Base-by-base conservation (phyloP, 2,329 filamentous ascomycete species). In the Aciculosporium take region DNA sequence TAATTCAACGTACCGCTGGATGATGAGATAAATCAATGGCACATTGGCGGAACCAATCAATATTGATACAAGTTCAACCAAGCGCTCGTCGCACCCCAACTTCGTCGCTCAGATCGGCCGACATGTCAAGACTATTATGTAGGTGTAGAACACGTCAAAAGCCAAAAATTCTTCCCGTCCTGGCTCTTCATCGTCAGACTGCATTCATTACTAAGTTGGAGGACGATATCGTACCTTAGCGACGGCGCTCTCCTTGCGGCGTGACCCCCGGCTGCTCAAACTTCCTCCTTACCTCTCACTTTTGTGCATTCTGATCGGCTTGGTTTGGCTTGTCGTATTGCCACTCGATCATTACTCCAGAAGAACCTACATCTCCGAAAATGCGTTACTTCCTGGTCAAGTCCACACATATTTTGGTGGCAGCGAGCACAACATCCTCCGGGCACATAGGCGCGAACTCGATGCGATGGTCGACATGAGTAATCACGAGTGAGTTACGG, bases 371-470 rank as follows among this genome's bases (percentile, higher is more conserved):
- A 91, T 98, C 44, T 96, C 89, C 33, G 91, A 98, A 61, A 98
- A 98, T 59, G 91, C 91, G 9, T 76, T 98, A 27, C 69, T 98
- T 12, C 91, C 91, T 0, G 91, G 88, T 2, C 91, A 98, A 62
- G 91, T 96, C 7, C 89, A 96, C 64, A 94, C 91, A 1, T 98
- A 98, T 62, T 98, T 98, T 57, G 81, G 84, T 6, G 91, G 91
- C 15, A 94, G 86, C 60, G 91, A 98, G 58, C 88, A 96, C 66
- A 84, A 95, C 60, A 76, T 96, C 49, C 88, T 96, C 56, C 75
- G 87, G 36, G 91, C 86, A 7, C 96, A 93, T 60, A 78, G 82
- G 54, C 79, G 85, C 55, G 91, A 96, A 64, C 69, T 94, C 39
- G 76, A 83, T 50, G 69, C 64, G 7, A 56, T 88, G 45, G 69